Base-by-base conservation (phyloP, 495 filamentous ascomycete species). In the Aspergillus cavernicola region DNA sequence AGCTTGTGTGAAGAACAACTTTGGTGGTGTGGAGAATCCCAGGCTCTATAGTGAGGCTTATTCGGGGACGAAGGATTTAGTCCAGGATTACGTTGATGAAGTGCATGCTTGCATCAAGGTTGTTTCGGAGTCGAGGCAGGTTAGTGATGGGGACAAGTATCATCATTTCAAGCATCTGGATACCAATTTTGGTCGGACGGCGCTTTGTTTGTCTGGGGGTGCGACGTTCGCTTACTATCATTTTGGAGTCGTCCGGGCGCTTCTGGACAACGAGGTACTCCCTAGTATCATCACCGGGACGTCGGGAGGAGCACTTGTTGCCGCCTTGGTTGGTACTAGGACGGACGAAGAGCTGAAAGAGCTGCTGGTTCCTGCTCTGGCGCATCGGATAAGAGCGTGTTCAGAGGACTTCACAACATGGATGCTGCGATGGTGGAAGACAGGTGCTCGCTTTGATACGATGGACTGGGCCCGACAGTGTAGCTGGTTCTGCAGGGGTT, bases 161-260 rank as follows among this genome's bases (percentile, higher is more conserved):
- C 71, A 73, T n/a, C 70, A 95, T 53, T 95, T 95, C 75, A 93
- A 90, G 64, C 86, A 93, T 40, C 74, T 97, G 23, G 82, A 88
- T 59, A 89, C 88, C 35, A 97, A 97, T 65, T 96, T 85, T 60
- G 93, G 93, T 16, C 86, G 91, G 16, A 95, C 92, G 11, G 93
- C 93, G 0, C 75, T 98, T 10, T 97, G 92, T 66, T 74, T 97
- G 4, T 95, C 89, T 8, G 93, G 93, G 1, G 93, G 93, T n/a
- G 93, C 92, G 6, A 87, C 87, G 3, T 97, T 97, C 72, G 90
- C 93, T 19, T 98, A 95, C 62, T 97, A 97, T 62, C 93, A 98
- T 62, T 93, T 97, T 50, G 93, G 93, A 1, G 88, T 97, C 5
- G 83, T 92, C 33, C 92, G 90, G 64, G 92, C 92, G 19, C 79